Conservation (phyloP, 495 filamentous ascomycete genomes). For the Cenococcum geophilum region DNA sequence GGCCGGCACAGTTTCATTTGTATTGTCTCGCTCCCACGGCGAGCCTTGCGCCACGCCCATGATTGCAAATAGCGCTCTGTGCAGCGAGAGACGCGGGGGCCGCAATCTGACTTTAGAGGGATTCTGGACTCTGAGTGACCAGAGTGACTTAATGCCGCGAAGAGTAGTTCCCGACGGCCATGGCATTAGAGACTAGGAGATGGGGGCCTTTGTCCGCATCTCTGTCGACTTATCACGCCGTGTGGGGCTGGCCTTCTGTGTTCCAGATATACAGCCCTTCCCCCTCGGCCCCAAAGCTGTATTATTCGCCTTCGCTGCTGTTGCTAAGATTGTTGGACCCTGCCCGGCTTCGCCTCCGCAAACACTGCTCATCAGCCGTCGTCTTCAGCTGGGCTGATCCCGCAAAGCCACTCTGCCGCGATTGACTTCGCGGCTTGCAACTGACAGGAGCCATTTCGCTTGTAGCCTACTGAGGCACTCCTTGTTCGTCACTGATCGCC, state of each 20-base stretch:
- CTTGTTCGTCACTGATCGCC: conserved; percentile 1
- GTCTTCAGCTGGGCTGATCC: background rate
- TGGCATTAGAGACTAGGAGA: background rate
- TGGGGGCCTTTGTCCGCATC: background rate
- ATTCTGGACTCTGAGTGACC: no score
- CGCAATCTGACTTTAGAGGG: no score
- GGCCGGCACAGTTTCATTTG: background rate
- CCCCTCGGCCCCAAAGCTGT: background rate
- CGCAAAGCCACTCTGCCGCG: background rate
- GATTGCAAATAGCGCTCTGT: background rate
- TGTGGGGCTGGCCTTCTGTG: background rate
- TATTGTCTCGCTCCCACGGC: background rate
- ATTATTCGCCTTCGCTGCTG: background rate
- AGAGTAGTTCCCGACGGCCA: background rate
- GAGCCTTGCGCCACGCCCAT: no score
- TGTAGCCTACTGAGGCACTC: background rate
- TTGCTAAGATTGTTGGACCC: background rate
- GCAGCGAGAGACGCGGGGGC: background rate
- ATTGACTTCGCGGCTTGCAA: background rate
- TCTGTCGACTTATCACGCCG: background rate
- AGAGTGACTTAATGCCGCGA: background rate
- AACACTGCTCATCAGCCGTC: background rate
- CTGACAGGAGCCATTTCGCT: background rate
- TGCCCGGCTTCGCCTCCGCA: background rate
- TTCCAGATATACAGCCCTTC: background rate